Evolutionary conservation across 306 rosid species (phyloP).

Genomic region (Cucurbita pepo): DNA sequence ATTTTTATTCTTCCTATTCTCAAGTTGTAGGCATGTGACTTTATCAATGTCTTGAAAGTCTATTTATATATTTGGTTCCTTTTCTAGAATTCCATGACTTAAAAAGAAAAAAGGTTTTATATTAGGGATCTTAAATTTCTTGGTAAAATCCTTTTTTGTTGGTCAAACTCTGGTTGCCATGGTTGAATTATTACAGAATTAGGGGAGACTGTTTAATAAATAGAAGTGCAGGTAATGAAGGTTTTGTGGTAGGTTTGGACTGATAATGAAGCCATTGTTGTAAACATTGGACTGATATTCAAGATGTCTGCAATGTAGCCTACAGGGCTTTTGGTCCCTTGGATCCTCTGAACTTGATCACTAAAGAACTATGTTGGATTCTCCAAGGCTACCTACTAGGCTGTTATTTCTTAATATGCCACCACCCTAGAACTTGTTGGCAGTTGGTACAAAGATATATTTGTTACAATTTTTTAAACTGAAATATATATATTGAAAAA

Average conservation of each 20-base stretch:
- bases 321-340: neutral
- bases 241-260: neutral
- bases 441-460: neutral
- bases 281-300: neutral
- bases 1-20: neutral
- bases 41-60: neutral
- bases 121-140: neutral
- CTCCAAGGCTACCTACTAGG: neutral
- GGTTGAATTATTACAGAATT: neutral
- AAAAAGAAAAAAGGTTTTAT: neutral
- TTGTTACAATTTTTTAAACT: neutral
- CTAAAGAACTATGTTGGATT: neutral
- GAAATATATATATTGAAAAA: neutral
- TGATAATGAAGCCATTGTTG: neutral
- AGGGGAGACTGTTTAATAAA: neutral
- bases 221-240: neutral
- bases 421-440: neutral
- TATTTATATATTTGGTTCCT: neutral
- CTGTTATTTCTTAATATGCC: neutral
- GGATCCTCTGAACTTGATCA: neutral
- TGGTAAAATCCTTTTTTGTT: neutral
- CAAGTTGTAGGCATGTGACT: neutral
- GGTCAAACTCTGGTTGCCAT: neutral
- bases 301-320: neutral
- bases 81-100: neutral